Evolutionary conservation across 2,329 filamentous ascomycete species (phyloP).

Genomic region (Cladophialophora bantiana): DNA sequence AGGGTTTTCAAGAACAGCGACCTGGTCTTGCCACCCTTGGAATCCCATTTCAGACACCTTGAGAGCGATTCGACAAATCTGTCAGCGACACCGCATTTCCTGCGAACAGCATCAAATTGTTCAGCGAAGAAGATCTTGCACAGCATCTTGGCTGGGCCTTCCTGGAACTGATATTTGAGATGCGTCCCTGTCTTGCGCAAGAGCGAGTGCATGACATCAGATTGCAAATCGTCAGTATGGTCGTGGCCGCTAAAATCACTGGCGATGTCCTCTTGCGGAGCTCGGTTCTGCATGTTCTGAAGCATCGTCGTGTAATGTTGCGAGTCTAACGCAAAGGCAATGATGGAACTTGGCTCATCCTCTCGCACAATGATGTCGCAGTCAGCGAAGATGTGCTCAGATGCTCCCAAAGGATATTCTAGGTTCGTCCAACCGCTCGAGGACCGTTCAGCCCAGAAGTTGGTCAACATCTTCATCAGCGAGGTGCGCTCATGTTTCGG

Average conservation of each 20-base stretch:
- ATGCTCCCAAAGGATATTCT: slow-evolving; percentile 86
- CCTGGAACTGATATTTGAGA: slow-evolving; percentile 93
- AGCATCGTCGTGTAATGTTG: slow-evolving; percentile 86
- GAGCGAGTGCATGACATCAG: slow-evolving; percentile 83
- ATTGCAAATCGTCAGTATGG: slow-evolving; percentile 61
- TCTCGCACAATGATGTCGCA: slow-evolving; percentile 97
- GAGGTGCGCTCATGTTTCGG: slow-evolving; percentile 93
- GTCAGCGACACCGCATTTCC: slow-evolving; percentile 91
- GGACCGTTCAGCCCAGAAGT: slow-evolving; percentile 97
- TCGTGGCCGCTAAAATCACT: slow-evolving; percentile 44
- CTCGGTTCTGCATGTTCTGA: slow-evolving; percentile 51
- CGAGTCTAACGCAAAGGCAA: slow-evolving; percentile 89
- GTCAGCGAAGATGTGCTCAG: slow-evolving; percentile 95
- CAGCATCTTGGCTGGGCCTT: slow-evolving; percentile 91
- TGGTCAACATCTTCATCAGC: slow-evolving; percentile 92
- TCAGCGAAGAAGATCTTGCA: slow-evolving; percentile 99
- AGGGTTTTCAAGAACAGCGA: slow-evolving; percentile 96
- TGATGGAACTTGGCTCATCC: slow-evolving; percentile 94
- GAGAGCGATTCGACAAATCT: slow-evolving; percentile 95
- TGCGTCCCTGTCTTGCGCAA: slow-evolving; percentile 87
- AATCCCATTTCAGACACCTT: slow-evolving; percentile 96
- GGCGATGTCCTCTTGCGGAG: slow-evolving; percentile 40
- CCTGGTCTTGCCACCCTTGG: slow-evolving; percentile 96
- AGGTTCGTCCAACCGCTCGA: slow-evolving; percentile 91
- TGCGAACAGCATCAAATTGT: slow-evolving; percentile 91